Percentiles rank a stretch among this genome's conserved stretches.
Evolutionary conservation across 164 flowering plant species (phyloP).

Genomic region (Piper betle): DNA sequence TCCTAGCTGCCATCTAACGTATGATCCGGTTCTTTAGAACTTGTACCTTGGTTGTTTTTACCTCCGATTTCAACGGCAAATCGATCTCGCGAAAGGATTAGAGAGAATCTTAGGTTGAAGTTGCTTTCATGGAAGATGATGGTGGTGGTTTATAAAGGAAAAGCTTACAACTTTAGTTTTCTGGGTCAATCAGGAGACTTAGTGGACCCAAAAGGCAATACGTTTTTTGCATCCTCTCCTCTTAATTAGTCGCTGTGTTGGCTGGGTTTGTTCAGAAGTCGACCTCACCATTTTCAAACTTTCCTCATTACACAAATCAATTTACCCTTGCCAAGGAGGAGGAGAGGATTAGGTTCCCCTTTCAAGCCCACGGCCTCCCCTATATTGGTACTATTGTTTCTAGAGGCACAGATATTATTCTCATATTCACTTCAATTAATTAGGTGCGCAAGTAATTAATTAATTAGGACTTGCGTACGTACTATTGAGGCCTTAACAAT

Average conservation of each 20-base stretch:
- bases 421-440: too few relatives aligned
- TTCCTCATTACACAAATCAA: background rate
- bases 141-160: background rate
- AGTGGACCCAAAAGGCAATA: background rate
- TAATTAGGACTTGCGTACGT: too few relatives aligned
- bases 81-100: background rate
- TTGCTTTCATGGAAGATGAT: background rate
- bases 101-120: background rate
- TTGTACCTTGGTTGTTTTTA: background rate
- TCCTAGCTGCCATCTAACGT: background rate
- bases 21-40: background rate
- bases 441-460: too few relatives aligned
- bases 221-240: background rate
- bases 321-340: background rate
- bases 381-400: background rate
- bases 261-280: background rate
- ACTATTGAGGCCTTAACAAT: too few relatives aligned
- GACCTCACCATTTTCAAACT: background rate
- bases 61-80: background rate
- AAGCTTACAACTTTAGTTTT: background rate
- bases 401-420: background rate
- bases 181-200: background rate
- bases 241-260: background rate
- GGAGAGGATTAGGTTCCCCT: background rate
- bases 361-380: background rate